Evolutionary conservation across 73 alveolate species (phyloP), one percentile per base, ranked within the genome.

Genomic region (Paramecium sonneborni): DNA sequence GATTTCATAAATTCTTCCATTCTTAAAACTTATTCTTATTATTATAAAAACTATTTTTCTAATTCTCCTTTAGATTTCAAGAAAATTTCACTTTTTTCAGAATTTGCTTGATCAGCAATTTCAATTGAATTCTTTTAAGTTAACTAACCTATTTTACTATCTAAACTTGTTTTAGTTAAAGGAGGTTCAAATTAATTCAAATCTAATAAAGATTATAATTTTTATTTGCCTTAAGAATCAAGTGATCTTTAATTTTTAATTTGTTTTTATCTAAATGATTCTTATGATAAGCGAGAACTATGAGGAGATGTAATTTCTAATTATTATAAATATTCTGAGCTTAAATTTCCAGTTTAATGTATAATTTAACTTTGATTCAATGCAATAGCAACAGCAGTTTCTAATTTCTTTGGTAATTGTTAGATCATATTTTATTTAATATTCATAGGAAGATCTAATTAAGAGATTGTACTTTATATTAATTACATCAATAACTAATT

Each of bases 11-110:
- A 26, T 4, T 62, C 84, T 26, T 62, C 84, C 84, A 62, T 12
- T 62, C 39, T 62, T 62, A 62, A 62, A 1, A 26, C 12, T 9
- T 62, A 30, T 62, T 62, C 84, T 32, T 62, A 62, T n/a, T 30
- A 30, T 62, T 26, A 5, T 30, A 62, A 32, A 15, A 30, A 15
- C 14, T 30, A 26, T 10, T 32, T 62, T 4, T 62, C 84, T 62
- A 62, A 62, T n/a, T 62, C 84, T 62, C 84, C 84, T 62, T 62
- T 62, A 3, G 84, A 62, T 26, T 62, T 62, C 48, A 62, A 30
- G 3, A 62, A 6, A 3, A 11, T 24, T 1, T 26, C 84, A 0
- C 84, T 15, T 9, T 62, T 30, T 30, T 62, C 84, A 30, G 84
- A 62, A 62, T 62, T 62, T 30, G 46, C 39, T 30, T 32, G 12